Base-by-base conservation (phyloP, 1,284 basidiomycete species). In the Ceratobasidium sp. region DNA sequence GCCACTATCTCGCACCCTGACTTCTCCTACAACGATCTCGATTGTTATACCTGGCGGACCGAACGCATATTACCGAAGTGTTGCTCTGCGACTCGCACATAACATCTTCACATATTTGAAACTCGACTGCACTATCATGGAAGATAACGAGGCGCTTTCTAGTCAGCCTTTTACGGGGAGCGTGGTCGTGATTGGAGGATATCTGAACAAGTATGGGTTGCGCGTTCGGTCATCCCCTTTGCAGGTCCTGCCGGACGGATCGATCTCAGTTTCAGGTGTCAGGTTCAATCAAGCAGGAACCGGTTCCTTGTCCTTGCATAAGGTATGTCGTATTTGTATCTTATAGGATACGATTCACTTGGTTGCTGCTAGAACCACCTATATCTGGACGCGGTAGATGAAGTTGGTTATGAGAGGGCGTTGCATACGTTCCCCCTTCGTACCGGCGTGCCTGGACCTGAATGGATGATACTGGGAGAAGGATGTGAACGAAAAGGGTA, bases 391-490 rank as follows among this genome's bases (percentile, higher is more conserved):
- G 76, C 66, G 11, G 46, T 64, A 13, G 76, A 77, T 62, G 39
- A 39, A 24, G 37, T 46, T 41, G 76, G 76, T 3, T 69, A 74
- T 24, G 76, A 77, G 46, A 56, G 75, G 34, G 75, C 63, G 11
- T 13, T 77, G 22, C 65, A 74, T 1, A 34, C 61, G 22, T 77
- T 77, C 62, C 76, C 76, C 2, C 53, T 76, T 7, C 53, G 76
- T 14, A 77, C 76, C 2, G 76, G 76, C 3, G 74, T 74, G 2
- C 75, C 76, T 13, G 69, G 64, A 22, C 76, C 76, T 1, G 76
- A 77, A 34, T 77, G 76, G 76, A 66, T 76, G 37, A 54, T 77
- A 9, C 39, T 76, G 8, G 75, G 69, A 13, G n/a, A 34, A 31
- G 75, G 66, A 29, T 63, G 62, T 31, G 74, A 77, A 16, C 14